Evolutionary conservation across 202 grass and related monocot species (phyloP), one percentile per base, ranked within the genome.

Genomic region (Zizania palustris): DNA sequence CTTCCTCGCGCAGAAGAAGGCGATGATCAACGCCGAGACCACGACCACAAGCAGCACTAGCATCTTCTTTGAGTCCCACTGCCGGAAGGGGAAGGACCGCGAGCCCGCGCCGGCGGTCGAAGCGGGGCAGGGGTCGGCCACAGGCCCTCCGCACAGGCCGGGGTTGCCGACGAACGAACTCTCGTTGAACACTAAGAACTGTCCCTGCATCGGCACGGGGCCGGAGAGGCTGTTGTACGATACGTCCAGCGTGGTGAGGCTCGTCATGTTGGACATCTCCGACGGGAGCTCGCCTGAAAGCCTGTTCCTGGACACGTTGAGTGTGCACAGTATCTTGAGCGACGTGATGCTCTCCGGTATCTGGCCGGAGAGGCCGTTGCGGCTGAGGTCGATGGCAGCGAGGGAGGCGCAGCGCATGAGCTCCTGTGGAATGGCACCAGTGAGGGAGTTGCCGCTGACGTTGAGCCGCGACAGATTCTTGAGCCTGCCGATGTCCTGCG

Each of bases 141-240:
- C 53, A 0, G 79, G 75, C 4, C 69, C 82, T 7, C 79, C 86
- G 63, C 91, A 97, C 1, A 97, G 82, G 0, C 80, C 83, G 0
- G 90, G 88, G 81, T 97, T 97, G 48, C 90, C 90, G 6, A 60
- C 11, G 83, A 97, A 97, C 3, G 85, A 91, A 64, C 88, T 97
- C 73, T 81, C 85, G 78, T 97, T 93, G 83, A 93, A 93, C 49
- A 88, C 88, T 19, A 97, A 39, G 84, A 93, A 89, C 66, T 91
- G 90, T 14, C 86, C 88, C 77, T 88, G 81, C 68, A 76, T 70
- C 22, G 90, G 88, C n/a, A 93, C 80, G 0, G 38, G 61, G 1
- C 90, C 90, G 0, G 71, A 84, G 33, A 97, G 81, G 40, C 67
- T 43, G 74, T 97, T 97, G 81, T 89, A 93, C 10, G 93, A 97